These are phyloP conservation scores for Globisporangium polare DNA, from an alignment of 352 stramenopile genomes.

Conservation along the genomic window DNA sequence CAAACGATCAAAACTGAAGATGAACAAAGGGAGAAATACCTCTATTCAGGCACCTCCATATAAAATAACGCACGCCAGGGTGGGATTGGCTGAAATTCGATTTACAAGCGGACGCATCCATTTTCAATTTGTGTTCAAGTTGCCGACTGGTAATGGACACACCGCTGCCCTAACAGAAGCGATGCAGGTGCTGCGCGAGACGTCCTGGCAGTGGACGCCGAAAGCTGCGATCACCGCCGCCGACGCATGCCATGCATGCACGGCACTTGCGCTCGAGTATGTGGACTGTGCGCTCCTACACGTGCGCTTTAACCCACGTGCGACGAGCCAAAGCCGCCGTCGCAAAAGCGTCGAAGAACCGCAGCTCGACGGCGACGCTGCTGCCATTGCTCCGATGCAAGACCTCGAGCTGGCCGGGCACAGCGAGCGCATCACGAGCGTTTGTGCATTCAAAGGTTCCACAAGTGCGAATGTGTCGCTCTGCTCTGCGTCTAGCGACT, in stretches of 20 bases:
- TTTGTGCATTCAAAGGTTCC: slow-evolving; percentile 26
- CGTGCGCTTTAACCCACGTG: slow-evolving; percentile 17
- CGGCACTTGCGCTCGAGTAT: slow-evolving; percentile 46
- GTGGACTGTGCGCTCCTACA: slow-evolving; percentile 43
- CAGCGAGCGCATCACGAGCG: slow-evolving; percentile 31
- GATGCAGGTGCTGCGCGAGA: slow-evolving; percentile 36
- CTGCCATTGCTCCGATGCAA: background rate
- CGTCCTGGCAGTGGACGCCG: slow-evolving; percentile 43
- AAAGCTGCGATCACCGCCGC: slow-evolving; percentile 33
- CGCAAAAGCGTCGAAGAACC: slow-evolving; percentile 13
- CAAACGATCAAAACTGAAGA: no score
- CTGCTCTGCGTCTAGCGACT: slow-evolving; percentile 62
- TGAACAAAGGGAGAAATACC: no score
- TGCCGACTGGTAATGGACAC: slow-evolving; percentile 1
- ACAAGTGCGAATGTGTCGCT: slow-evolving; percentile 20
- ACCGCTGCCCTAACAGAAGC: background rate
- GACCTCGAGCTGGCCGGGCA: slow-evolving; percentile 59
- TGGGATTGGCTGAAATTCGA: no score
- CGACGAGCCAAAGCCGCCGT: background rate
- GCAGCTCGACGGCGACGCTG: slow-evolving; percentile 16
- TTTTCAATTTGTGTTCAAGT: no score
- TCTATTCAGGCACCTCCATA: no score
- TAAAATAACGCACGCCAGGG: background rate
- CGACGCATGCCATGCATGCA: slow-evolving; percentile 31
- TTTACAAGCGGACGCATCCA: background rate